Evolutionary conservation across 129 eudicot species (phyloP).

Genomic region (Dittrichia graveolens): DNA sequence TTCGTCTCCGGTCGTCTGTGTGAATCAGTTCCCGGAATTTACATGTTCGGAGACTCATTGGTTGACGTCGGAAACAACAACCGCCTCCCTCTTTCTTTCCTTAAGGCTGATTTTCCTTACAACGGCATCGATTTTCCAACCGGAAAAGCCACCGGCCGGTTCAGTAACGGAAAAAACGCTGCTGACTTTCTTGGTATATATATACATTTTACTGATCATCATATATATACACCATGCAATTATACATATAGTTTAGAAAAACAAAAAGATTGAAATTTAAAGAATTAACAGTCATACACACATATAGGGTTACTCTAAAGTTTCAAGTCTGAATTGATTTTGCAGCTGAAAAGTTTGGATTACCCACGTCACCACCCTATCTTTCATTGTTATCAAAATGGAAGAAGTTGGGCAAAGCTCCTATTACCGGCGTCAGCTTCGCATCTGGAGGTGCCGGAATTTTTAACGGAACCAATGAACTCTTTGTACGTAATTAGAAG

Average conservation of each 20-base stretch:
- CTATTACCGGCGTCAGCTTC: constrained; percentile 59
- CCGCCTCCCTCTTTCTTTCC: constrained; percentile 49
- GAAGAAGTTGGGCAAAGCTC: constrained; percentile 19
- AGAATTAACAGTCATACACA: too few species aligned
- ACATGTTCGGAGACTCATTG: constrained; percentile 74
- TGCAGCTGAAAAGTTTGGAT: constrained; percentile 69
- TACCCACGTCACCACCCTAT: constrained; percentile 54
- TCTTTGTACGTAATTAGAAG: constrained; percentile 44
- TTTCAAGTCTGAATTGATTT: background rate
- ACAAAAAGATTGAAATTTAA: too few species aligned
- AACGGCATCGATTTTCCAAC: constrained; percentile 72
- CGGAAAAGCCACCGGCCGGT: constrained; percentile 68
- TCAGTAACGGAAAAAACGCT: constrained; percentile 79
- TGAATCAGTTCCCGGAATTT: constrained; percentile 41
- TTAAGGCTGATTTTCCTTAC: constrained; percentile 70
- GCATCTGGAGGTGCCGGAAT: constrained; percentile 82
- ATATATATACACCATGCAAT: background rate
- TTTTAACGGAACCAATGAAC: constrained; percentile 43
- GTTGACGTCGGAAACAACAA: constrained; percentile 85
- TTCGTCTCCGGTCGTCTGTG: background rate
- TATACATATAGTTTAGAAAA: too few species aligned
- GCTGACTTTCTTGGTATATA: constrained; percentile 76
- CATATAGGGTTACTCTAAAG: too few species aligned
- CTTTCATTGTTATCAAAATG: constrained; percentile 34
- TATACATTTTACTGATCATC: background rate